Percentiles rank a stretch among this genome's conserved stretches.
Conservation (phyloP, 2,329 filamentous ascomycete genomes). For the Aspergillus japonicus region DNA sequence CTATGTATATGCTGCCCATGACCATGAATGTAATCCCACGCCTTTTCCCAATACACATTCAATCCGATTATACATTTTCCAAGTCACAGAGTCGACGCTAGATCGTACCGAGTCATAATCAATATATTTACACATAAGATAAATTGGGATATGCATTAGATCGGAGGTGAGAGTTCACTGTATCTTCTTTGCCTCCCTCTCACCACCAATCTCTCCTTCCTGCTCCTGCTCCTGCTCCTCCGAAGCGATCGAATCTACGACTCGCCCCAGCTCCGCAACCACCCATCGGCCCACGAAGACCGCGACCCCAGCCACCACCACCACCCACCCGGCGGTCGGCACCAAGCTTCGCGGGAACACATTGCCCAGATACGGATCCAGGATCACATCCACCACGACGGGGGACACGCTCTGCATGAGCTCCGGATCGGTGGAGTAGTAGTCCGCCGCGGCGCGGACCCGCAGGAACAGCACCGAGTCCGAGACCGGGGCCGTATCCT, state of each 20-base stretch:
- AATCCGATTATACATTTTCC: too few relatives aligned
- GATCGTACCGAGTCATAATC: not conserved
- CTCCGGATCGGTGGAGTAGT: conserved; percentile 70
- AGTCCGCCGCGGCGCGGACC: conserved; percentile 76
- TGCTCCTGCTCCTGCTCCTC: conserved; percentile 13
- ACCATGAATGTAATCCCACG: not conserved
- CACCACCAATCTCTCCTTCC: conserved; percentile 14
- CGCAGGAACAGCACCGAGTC: conserved; percentile 68
- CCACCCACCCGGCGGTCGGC: conserved; percentile 69
- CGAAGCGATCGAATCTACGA: conserved; percentile 13
- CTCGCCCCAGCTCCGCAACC: conserved; percentile 24
- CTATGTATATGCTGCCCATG: not conserved
- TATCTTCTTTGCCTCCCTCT: conserved; percentile 23
- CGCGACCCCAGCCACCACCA: conserved; percentile 56
- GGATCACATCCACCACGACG: conserved; percentile 75
- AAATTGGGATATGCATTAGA: not conserved
- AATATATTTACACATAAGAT: not conserved
- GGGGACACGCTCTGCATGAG: conserved; percentile 74
- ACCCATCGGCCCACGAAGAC: conserved; percentile 46
- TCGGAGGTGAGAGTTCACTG: not conserved
- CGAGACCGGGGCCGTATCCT: conserved; percentile 23
- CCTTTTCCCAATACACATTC: not conserved
- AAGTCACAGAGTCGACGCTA: not conserved
- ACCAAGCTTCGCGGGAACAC: conserved; percentile 74
- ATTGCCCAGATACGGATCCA: conserved; percentile 83